Percentiles rank a stretch among this genome's conserved stretches.
phyloP scores from a whole-genome alignment of 2,329 filamentous ascomycete species.

The Raffaelea albimanens region DNA sequence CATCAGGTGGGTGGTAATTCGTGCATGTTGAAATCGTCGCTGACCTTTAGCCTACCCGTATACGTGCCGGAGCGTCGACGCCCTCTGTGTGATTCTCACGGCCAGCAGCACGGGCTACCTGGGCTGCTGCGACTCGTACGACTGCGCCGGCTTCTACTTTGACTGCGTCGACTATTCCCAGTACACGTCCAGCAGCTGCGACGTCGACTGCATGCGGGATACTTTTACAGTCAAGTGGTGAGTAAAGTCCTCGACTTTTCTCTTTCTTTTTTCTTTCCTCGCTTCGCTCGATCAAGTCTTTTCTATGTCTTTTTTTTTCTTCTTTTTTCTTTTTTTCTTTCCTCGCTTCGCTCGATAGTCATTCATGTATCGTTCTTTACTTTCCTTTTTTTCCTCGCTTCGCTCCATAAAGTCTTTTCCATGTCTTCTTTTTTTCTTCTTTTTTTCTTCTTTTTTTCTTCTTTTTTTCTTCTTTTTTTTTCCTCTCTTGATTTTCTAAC shows the following conservation, averaged over 20 bases:
- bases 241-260: background rate
- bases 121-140: slow-evolving; percentile 9
- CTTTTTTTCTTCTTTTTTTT: background rate
- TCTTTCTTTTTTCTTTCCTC: background rate
- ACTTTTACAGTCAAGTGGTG: slow-evolving; percentile 10
- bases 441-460: background rate
- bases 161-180: slow-evolving; percentile 7
- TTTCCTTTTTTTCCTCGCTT: background rate
- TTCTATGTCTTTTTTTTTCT: background rate
- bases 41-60: slow-evolving; percentile 1
- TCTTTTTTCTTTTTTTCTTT: too few relatives aligned
- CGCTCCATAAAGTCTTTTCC: too few relatives aligned
- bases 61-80: slow-evolving; percentile 5
- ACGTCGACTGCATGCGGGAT: slow-evolving; percentile 4
- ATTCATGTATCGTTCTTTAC: background rate
- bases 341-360: too few relatives aligned
- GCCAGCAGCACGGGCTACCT: slow-evolving; percentile 6
- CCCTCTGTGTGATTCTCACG: slow-evolving; percentile 9
- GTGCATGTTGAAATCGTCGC: background rate
- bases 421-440: too few relatives aligned
- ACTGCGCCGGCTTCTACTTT: slow-evolving; percentile 8
- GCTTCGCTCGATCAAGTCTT: too few relatives aligned
- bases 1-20: background rate
- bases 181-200: slow-evolving; percentile 4
- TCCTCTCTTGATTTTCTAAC: too few relatives aligned